Evolutionary conservation across 2,329 filamentous ascomycete species (phyloP), one percentile per base, ranked within the genome.

Genomic region (Albifimbria verrucaria): DNA sequence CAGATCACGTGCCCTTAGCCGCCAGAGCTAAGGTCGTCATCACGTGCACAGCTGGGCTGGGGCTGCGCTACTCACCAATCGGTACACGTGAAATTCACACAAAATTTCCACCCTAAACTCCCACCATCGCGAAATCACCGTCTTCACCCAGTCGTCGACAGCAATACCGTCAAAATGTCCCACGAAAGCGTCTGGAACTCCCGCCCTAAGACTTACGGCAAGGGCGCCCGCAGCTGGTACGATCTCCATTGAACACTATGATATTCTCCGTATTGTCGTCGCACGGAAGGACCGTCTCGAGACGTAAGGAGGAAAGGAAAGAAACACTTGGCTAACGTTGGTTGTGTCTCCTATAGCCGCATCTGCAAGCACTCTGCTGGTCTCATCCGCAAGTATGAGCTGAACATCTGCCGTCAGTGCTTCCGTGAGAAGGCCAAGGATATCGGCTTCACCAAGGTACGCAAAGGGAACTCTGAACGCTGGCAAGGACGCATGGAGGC

Each of bases 321-420:
- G n/a, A 48, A 52, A 45, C 44, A 43, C 55, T 36, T 54, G 50
- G 45, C 36, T 49, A 44, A 57, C 48, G 53, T 50, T 46, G 60
- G 62, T 69, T 72, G 65, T 57, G 54, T 52, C 57, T 39, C 60
- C 45, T 63, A 62, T 63, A 85, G 82, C 82, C 82, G 82, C 62
- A 80, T 85, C 72, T 85, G 82, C 90, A 91, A 92, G 74, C 93
- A 99, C 89, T 87, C 85, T 74, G 93, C 94, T 72, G 94, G 94
- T 95, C 87, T 99, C 68, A 96, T 99, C 87, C 92, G 94, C 84
- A 99, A 99, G 84, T 99, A 99, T 83, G 93, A 94, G 74, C 85
- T 97, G 69, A 91, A 96, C 79, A 85, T 89, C 73, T 89, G 86
- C 84, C 85, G 86, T 83, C 86, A 89, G 75, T 89, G 86, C 82